Evolutionary conservation across 331 rosid species (phyloP).

Genomic region (Acacia pycnantha): DNA sequence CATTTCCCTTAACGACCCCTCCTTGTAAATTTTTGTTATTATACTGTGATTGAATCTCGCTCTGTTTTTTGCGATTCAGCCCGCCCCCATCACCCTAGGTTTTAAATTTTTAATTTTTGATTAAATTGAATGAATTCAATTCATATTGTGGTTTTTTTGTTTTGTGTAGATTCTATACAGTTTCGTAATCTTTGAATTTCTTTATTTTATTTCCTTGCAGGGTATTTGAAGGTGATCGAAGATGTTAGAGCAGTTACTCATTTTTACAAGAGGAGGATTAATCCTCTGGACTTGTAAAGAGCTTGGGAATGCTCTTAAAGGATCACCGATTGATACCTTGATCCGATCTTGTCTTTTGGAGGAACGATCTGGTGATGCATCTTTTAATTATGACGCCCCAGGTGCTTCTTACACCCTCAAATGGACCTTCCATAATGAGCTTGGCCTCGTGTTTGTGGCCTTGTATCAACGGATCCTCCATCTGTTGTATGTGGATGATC

Average conservation of each 20-base stretch:
- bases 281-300: conserved; percentile 94
- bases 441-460: conserved; percentile 89
- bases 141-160: neutral
- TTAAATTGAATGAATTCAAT: neutral
- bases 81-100: neutral
- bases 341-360: conserved; percentile 93
- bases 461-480: conserved; percentile 90
- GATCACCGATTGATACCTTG: conserved; percentile 92
- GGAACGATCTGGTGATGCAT: conserved; percentile 88
- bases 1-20: neutral
- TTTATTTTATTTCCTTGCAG: conserved; percentile 25
- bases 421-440: conserved; percentile 95
- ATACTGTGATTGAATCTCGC: neutral
- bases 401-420: conserved; percentile 92
- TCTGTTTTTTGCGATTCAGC: neutral
- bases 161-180: neutral
- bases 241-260: conserved; percentile 92
- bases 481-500: conserved; percentile 81
- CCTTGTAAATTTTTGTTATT: neutral
- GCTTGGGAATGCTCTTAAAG: conserved; percentile 80
- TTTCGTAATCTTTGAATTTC: neutral
- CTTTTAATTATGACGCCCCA: conserved; percentile 75
- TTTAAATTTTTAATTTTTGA: neutral
- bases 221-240: conserved; percentile 30
- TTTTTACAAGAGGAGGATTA: conserved; percentile 92